These are phyloP conservation scores for Lunularia cruciata DNA, from an alignment of 225 moss, liverwort and hornwort species.

Conservation along the genomic window DNA sequence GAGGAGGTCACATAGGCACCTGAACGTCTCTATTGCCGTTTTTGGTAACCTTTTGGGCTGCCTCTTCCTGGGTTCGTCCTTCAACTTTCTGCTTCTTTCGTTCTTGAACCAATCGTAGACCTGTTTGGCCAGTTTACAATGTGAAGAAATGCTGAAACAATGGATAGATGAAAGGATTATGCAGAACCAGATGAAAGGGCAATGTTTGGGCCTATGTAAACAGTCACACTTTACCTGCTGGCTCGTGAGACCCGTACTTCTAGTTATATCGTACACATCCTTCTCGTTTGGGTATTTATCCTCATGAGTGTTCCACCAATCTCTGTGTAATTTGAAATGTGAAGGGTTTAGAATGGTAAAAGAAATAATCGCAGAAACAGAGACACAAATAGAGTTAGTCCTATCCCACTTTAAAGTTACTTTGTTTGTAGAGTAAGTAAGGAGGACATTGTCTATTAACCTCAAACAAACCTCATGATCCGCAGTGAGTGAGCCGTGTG, in stretches of 20 bases:
- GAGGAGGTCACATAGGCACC: too few species aligned
- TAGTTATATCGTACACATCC: neutral
- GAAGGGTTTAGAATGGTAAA: neutral
- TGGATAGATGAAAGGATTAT: neutral
- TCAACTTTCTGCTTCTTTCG: conserved; percentile 4
- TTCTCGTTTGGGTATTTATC: neutral
- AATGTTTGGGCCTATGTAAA: neutral
- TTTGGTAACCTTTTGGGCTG: neutral
- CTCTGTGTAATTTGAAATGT: neutral
- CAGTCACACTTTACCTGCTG: neutral
- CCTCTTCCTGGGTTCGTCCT: neutral
- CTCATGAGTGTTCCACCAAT: neutral
- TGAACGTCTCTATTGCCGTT: neutral
- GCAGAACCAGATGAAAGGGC: neutral
- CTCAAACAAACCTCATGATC: neutral
- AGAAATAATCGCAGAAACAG: too few species aligned
- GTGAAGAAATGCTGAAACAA: neutral
- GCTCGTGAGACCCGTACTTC: neutral
- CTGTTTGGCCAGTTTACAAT: neutral
- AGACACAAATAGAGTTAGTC: too few species aligned
- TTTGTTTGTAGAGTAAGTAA: neutral
- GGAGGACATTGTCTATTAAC: neutral
- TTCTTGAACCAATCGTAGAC: conserved; percentile 6
- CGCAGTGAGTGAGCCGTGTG: neutral
- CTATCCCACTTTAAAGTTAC: too few species aligned